Evolutionary conservation across 78 protist species (phyloP), one percentile per base, ranked within the genome.

Genomic region (Emiliania huxleyi): DNA sequence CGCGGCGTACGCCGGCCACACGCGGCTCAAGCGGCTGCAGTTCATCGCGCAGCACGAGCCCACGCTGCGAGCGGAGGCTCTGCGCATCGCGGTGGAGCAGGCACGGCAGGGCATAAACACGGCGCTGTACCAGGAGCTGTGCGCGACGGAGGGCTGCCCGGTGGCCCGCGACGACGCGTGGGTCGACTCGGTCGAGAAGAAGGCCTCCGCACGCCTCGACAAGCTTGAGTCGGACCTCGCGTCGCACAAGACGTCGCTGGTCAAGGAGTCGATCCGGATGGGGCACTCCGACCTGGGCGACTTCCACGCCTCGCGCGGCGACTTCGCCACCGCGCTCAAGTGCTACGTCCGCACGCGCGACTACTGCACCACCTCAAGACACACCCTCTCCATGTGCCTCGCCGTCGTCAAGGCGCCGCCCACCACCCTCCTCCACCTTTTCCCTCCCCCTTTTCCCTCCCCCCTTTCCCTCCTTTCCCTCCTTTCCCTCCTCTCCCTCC

Each of bases 201-300:
- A 21, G 8, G 55, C 71, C 56, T 35, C 35, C 71, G 43, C 40
- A 26, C 0, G 35, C 40, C 25, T 93, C 35, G 97, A 95, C 22
- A 62, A 45, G 69, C 69, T 95, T 6, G 98, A 97, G 71, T 38
- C 38, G 52, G 98, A 96, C 40, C 95, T 97, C 77, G 87, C 71
- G 40, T 33, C 48, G 46, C 90, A 94, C 37, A 92, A 93, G 83
- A 69, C 95, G 45, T 96, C 95, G 88, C 92, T 96, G 69, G 90
- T 96, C 79, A 94, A 95, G 92, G 97, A 95, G 91, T 44, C 81
- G 56, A 95, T 97, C 45, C 91, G 98, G 73, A 42, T 87, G 94
- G 96, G 97, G 35, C 95, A 97, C 94, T 95, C 87, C 69, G 97
- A 97, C 40, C 43, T 97, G 38, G 98, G 97, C 46, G 94, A 97